phyloP scores from a whole-genome alignment of 2,329 filamentous ascomycete genomes.

The Aureobasidium leucospermi region DNA sequence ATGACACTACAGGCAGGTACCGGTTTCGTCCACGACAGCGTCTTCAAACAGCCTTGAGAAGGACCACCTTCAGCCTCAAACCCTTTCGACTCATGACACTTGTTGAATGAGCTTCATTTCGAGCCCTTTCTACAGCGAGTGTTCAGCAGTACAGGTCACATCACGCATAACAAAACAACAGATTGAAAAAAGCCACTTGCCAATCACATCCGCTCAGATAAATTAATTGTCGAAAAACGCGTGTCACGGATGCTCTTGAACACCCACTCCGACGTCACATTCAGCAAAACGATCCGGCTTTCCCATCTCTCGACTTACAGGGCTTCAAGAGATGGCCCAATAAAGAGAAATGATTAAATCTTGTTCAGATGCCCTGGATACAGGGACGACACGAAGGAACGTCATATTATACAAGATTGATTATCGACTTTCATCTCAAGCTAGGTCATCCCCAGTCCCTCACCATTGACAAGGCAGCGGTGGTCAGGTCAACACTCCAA shows the following conservation, averaged over 20 bases:
- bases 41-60: not conserved
- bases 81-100: not conserved
- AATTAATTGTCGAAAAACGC: constrained; percentile 5
- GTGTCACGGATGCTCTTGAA: not conserved
- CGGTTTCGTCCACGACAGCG: not conserved
- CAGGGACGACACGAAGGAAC: not conserved
- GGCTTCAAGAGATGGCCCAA: not conserved
- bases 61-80: not conserved
- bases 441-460: not conserved
- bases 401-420: not conserved
- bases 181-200: not conserved
- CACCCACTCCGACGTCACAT: not conserved
- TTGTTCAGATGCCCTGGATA: not conserved
- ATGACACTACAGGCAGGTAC: not conserved
- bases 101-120: not conserved
- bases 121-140: not conserved
- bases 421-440: not conserved
- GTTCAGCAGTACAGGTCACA: not conserved
- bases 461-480: not conserved
- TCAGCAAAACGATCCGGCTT: not conserved
- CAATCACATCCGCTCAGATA: not conserved
- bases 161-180: not conserved
- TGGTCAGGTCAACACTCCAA: not conserved
- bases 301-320: not conserved
- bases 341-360: not conserved